Evolutionary conservation across 2,329 filamentous ascomycete species (phyloP), one percentile per base, ranked within the genome.

Genomic region (Teratosphaeria destructans): DNA sequence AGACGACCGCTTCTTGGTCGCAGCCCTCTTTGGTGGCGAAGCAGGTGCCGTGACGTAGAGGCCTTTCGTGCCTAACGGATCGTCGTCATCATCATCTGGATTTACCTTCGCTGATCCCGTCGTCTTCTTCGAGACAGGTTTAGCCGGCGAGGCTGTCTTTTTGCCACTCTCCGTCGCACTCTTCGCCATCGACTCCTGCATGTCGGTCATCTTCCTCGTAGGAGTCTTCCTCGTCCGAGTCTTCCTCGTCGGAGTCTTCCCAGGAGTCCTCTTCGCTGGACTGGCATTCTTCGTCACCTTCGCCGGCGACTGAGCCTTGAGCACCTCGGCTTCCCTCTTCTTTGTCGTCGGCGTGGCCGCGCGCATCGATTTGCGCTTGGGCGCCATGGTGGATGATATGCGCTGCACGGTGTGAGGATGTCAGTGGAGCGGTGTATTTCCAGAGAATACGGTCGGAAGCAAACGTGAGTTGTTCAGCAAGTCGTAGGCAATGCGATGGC

Each of bases 351-450:
- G 56, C 27, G 37, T 57, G 12, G 39, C 14, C 16, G 52, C 47
- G 37, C 56, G 56, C 43, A 39, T n/a, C 16, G 56, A 57, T 29
- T 12, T 57, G 43, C 56, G 56, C 56, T 57, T 52, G 19, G 56
- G 54, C 54, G 54, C 54, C 54, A 56, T 56, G 14, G 32, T 26
- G 27, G 26, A 12, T 27, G 26, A 16, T n/a, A 4, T 49, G 43
- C 12, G 12, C 16, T 14, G 43, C 19, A n/a, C 5, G 10, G 3
- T 49, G 16, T 19, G n/a, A 49, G 19, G 5, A 49, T 23, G 43
- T 49, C 43, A 49, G n/a, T 23, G 16, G n/a, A 49, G 16, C 43
- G 19, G 43, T 49, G 19, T 49, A 19, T 10, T 10, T 5, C 6
- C 11, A n/a, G 19, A 19, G 43, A 19, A 49, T 19, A 19, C 7